Conservation (phyloP, 176 grass and related monocot species). For the Triticum monococcum region DNA sequence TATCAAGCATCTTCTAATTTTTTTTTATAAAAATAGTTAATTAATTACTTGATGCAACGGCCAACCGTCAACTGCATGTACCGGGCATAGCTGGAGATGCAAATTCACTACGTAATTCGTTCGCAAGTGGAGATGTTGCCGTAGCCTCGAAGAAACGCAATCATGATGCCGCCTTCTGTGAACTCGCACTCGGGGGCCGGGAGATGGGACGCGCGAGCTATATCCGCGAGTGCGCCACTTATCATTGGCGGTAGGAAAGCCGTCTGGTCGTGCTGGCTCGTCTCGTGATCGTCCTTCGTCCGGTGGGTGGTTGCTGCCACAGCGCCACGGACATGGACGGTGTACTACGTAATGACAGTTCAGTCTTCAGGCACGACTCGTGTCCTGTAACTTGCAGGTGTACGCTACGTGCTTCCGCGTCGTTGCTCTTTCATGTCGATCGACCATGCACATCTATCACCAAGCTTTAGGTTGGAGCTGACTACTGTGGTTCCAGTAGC, state of each 20-base stretch:
- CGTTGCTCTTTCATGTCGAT: not conserved
- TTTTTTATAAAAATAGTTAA: not conserved
- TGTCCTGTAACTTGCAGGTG: not conserved
- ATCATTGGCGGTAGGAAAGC: not conserved
- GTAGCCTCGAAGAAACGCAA: not conserved
- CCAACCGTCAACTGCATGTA: not conserved
- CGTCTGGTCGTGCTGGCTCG: not conserved
- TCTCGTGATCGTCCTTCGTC: not conserved
- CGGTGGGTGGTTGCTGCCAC: not conserved
- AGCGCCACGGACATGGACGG: not conserved
- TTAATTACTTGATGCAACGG: not conserved
- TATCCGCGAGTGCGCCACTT: not conserved
- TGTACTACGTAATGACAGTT: not conserved
- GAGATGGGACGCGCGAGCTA: conserved; percentile 17
- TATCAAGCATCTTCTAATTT: too few species aligned
- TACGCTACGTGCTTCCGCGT: not conserved
- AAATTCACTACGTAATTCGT: not conserved
- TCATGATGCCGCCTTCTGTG: not conserved
- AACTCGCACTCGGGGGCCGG: not conserved
- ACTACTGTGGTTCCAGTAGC: not conserved
- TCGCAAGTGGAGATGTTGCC: not conserved
- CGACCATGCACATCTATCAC: not conserved
- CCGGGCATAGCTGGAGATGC: not conserved
- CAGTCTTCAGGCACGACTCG: not conserved
- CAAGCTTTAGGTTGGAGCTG: not conserved